A percentile compares a stretch with the other conserved stretches of the same genome.
These are phyloP conservation scores for Calendula officinalis DNA, from an alignment of 129 eudicot species.

Conservation along the genomic window DNA sequence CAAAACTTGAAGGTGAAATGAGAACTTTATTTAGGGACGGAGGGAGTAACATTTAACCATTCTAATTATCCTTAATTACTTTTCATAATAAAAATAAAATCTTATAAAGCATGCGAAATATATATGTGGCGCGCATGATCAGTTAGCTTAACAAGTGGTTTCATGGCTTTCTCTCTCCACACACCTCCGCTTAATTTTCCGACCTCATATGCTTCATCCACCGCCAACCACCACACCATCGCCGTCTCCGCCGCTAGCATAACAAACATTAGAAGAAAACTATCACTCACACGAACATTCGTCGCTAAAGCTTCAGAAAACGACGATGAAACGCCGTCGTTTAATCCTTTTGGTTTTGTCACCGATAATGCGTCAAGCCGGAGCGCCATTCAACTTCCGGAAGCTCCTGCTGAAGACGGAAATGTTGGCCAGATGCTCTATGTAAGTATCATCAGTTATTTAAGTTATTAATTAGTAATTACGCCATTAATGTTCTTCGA, in stretches of 20 bases:
- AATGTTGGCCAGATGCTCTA: slow-evolving; percentile 96
- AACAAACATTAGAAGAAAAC: slow-evolving; percentile 21
- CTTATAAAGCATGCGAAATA: neutral
- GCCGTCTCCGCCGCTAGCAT: slow-evolving; percentile 11
- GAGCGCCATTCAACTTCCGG: slow-evolving; percentile 91
- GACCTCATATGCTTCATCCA: slow-evolving; percentile 21
- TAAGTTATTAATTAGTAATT: neutral
- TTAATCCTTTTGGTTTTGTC: slow-evolving; percentile 94
- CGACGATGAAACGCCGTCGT: slow-evolving; percentile 52
- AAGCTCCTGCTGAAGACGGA: slow-evolving; percentile 89
- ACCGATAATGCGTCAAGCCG: slow-evolving; percentile 95
- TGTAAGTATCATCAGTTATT: slow-evolving; percentile 32
- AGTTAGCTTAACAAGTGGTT: slow-evolving; percentile 27
- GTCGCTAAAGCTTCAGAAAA: slow-evolving; percentile 49
- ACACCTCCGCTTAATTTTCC: slow-evolving; percentile 40
- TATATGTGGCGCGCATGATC: slow-evolving; percentile 25
- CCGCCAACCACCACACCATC: slow-evolving; percentile 6
- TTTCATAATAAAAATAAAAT: too few relatives aligned
- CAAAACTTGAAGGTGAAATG: too few relatives aligned
- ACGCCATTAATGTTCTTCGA: neutral
- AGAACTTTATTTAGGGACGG: neutral
- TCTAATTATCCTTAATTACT: neutral
- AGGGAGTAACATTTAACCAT: neutral
- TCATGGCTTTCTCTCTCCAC: slow-evolving; percentile 47
- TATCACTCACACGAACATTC: slow-evolving; percentile 16